Conservation (phyloP, 352 stramenopile genomes). For the Phytophthora sp. region DNA sequence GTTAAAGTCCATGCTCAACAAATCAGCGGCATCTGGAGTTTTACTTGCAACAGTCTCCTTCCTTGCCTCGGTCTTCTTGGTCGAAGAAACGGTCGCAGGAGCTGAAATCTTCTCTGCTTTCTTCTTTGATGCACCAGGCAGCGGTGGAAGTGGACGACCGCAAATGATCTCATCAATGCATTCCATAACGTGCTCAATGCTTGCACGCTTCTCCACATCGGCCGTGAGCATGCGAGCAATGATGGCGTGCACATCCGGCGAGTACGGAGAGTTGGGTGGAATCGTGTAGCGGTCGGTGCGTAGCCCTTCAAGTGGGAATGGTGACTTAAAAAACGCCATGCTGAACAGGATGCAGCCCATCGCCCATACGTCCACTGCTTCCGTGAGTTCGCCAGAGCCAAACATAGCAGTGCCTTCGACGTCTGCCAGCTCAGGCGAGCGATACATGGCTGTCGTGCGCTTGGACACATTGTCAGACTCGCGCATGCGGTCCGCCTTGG, state of each 20-base stretch:
- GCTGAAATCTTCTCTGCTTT: constrained; percentile 19
- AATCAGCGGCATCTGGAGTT: constrained; percentile 42
- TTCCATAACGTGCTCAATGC: constrained; percentile 93
- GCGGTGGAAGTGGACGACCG: constrained; percentile 45
- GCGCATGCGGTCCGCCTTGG: constrained; percentile 82
- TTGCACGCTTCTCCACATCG: constrained; percentile 90
- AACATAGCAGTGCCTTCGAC: constrained; percentile 92
- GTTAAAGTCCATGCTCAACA: constrained; percentile 78
- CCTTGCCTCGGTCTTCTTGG: constrained; percentile 60
- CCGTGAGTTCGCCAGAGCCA: constrained; percentile 89
- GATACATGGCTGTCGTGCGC: constrained; percentile 98
- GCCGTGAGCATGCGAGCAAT: constrained; percentile 93
- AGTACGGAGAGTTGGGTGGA: constrained; percentile 90
- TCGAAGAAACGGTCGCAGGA: not conserved
- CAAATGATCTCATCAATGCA: constrained; percentile 80
- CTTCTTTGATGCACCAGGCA: constrained; percentile 36
- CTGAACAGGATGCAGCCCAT: constrained; percentile 97
- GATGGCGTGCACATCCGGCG: constrained; percentile 85
- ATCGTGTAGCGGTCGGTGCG: constrained; percentile 95
- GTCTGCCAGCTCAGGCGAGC: constrained; percentile 97
- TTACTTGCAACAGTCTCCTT: constrained; percentile 61
- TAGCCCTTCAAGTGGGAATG: constrained; percentile 95
- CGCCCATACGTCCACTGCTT: constrained; percentile 94
- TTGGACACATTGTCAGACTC: constrained; percentile 96
- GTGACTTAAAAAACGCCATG: constrained; percentile 95